These are phyloP conservation scores for Cyphellophora europaea DNA, from an alignment of 2,329 filamentous ascomycete genomes.

Conservation along the genomic window DNA sequence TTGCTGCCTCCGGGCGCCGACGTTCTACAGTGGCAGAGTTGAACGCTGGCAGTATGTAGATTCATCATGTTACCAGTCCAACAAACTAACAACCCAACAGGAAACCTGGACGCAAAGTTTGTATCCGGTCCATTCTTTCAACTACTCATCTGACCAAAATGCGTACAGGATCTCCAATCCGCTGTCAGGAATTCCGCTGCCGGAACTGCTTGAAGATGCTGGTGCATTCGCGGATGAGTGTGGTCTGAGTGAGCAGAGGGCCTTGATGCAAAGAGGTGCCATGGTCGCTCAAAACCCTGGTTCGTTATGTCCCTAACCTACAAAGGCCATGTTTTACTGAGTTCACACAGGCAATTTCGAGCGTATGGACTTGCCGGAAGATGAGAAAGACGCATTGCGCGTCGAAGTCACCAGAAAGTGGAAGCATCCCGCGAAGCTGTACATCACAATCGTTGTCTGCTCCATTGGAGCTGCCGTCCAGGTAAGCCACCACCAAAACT, in stretches of 20 bases:
- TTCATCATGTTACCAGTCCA: constrained; percentile 1
- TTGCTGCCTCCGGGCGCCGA: not conserved
- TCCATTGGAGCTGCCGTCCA: constrained; percentile 43
- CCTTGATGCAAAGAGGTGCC: constrained; percentile 57
- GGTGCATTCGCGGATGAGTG: constrained; percentile 41
- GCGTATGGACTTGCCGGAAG: constrained; percentile 48
- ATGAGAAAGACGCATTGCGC: constrained; percentile 31
- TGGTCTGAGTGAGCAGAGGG: constrained; percentile 48
- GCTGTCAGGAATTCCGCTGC: constrained; percentile 24
- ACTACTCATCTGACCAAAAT: constrained; percentile 2
- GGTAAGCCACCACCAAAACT: too few relatives aligned
- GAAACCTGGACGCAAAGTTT: constrained; percentile 15
- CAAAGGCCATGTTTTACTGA: too few relatives aligned
- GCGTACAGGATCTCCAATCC: too few relatives aligned
- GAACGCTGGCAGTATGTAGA: not conserved
- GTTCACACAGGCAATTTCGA: constrained; percentile 54
- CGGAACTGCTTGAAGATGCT: constrained; percentile 21
- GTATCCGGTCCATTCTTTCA: constrained; percentile 1
- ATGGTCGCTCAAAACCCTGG: constrained; percentile 66
- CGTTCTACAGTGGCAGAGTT: not conserved
- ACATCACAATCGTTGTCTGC: constrained; percentile 39
- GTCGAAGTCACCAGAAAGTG: constrained; percentile 38
- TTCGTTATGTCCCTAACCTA: too few relatives aligned
- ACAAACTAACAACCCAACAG: constrained; percentile 9
- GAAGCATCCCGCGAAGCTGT: constrained; percentile 37